Evolutionary conservation across 805 yeast species (phyloP), one percentile per base, ranked within the genome.

Genomic region (Sugiyamaella americana): DNA sequence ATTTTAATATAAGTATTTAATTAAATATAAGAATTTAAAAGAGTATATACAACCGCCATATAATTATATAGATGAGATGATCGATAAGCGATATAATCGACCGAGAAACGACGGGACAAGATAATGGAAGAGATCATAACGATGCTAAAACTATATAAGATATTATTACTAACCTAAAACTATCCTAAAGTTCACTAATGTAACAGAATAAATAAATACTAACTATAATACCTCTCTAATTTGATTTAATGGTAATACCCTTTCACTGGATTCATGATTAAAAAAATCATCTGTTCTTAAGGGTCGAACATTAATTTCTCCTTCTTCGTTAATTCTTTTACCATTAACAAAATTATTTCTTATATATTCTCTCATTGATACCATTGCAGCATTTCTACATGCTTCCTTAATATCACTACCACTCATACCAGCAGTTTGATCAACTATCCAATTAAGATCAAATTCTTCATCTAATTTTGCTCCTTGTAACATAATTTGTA

Each of bases 351-450:
- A 73, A 61, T 85, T 84, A 46, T 67, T 65, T 46, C 78, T 70
- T 48, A 91, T 86, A 61, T 78, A 87, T 64, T 93, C 97, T 56
- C 95, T 74, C 59, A 91, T 88, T 0, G 96, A 85, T 55, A 75
- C 75, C 71, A 89, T 76, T 1, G 95, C 96, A 0, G 98, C 98
- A 58, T 87, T 94, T 47, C 98, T 77, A 61, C 96, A 87, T 41
- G 86, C 67, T 61, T 93, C 98, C 58, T 85, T 82, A 61, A 93
- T 72, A 58, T 91, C 98, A 2, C 95, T 84, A 1, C 98, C 98
- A 54, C 95, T 84, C 60, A 79, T 70, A 1, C 93, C 95, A 8
- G 73, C 76, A 0, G 96, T 86, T 40, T 73, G 64, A 6, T 62
- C 58, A 10, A 84, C 89, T 16, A 93, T 69, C 2, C 66, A 63